phyloP scores from a whole-genome alignment of 2,329 filamentous ascomycete species.

The Myriosclerotinia curreyana region DNA sequence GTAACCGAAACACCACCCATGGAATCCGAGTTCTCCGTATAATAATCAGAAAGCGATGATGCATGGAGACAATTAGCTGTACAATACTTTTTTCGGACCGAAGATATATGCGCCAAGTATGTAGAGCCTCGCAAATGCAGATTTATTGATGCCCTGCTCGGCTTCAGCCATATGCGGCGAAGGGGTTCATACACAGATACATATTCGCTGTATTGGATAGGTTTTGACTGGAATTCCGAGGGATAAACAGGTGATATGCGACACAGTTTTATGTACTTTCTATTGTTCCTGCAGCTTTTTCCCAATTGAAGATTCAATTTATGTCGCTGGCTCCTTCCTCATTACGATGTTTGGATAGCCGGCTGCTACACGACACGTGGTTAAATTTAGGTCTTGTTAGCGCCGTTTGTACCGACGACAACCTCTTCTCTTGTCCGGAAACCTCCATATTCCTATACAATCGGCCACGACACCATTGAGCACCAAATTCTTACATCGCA shows the following conservation, averaged over 20 bases:
- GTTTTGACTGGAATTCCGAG: not conserved
- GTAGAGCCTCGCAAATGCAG: conserved; percentile 2
- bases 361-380: conserved; percentile 14
- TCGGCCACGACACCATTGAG: not conserved
- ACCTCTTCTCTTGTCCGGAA: not conserved
- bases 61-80: not conserved
- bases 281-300: not conserved
- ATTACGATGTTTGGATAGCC: not conserved
- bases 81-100: conserved; percentile 2
- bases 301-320: not conserved
- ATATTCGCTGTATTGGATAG: conserved; percentile 4
- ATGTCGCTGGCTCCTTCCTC: not conserved
- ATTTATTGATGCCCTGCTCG: not conserved
- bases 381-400: conserved; percentile 15
- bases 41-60: not conserved
- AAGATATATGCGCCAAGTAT: conserved; percentile 16
- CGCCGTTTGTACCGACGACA: conserved; percentile 11
- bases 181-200: not conserved
- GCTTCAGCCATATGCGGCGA: conserved; percentile 11
- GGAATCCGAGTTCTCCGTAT: not conserved
- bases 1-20: not conserved
- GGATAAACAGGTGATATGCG: conserved; percentile 1
- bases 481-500: conserved; percentile 2
- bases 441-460: conserved; percentile 1
- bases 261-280: not conserved